Conservation (phyloP, 2,329 filamentous ascomycete species). For the Cytospora paraplurivora region DNA sequence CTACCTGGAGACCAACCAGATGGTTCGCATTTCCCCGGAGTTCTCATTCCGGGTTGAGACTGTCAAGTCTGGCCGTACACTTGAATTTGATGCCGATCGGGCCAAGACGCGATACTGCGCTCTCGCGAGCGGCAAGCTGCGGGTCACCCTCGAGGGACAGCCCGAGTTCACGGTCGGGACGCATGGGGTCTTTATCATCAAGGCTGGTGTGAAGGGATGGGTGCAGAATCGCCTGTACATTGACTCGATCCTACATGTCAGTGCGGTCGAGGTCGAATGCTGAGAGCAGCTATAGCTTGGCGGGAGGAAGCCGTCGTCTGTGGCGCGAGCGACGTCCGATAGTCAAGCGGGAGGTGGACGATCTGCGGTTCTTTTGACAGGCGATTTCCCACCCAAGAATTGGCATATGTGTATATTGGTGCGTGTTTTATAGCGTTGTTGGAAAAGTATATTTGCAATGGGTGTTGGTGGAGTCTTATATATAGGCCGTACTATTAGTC, state of each 20-base stretch:
- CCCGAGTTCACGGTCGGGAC: constrained; percentile 35
- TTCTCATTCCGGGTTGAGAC: constrained; percentile 37
- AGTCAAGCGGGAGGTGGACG: neutral
- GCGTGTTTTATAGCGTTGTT: neutral
- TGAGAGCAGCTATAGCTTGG: neutral
- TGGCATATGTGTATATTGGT: neutral
- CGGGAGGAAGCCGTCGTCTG: too few relatives aligned
- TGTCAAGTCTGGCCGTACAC: constrained; percentile 32
- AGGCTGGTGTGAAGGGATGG: constrained; percentile 29
- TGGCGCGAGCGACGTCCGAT: neutral
- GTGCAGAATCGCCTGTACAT: constrained; percentile 34
- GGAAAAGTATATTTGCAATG: neutral
- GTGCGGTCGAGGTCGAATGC: neutral
- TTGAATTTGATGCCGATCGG: constrained; percentile 30
- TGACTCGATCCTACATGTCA: constrained; percentile 34
- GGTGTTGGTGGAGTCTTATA: neutral
- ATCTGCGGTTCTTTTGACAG: neutral
- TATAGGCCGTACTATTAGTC: neutral
- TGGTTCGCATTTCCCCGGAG: constrained; percentile 34
- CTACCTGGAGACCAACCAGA: constrained; percentile 34
- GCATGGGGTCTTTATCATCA: constrained; percentile 36
- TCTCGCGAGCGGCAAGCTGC: constrained; percentile 38
- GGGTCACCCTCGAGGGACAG: constrained; percentile 32
- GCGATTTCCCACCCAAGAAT: neutral
- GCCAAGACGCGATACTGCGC: constrained; percentile 35